These are phyloP conservation scores for Annona cherimola DNA, from an alignment of 164 flowering plant species.

Conservation along the genomic window DNA sequence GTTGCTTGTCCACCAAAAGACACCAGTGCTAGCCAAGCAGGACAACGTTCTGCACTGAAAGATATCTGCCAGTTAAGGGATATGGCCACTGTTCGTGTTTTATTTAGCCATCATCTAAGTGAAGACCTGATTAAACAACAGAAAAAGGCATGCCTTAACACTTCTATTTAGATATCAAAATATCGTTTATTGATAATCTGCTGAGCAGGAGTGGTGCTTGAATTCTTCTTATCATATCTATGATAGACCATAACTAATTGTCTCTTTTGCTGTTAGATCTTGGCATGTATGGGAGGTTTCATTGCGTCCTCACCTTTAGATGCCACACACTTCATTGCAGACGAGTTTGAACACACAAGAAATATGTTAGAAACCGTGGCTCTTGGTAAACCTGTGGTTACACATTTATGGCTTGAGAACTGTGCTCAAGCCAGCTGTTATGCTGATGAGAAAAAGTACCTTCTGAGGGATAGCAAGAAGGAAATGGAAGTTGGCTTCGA, in stretches of 20 bases:
- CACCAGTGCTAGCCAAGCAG: slow-evolving; percentile 21
- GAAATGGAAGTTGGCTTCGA: slow-evolving; percentile 85
- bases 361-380: slow-evolving; percentile 96
- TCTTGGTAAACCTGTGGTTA: slow-evolving; percentile 78
- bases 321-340: slow-evolving; percentile 88
- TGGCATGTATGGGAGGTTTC: slow-evolving; percentile 52
- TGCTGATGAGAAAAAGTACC: slow-evolving; percentile 72
- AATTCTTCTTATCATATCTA: background rate
- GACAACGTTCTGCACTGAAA: slow-evolving; percentile 25
- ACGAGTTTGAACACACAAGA: slow-evolving; percentile 80
- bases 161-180: background rate
- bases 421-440: slow-evolving; percentile 76
- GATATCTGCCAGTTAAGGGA: slow-evolving; percentile 68
- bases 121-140: slow-evolving; percentile 71
- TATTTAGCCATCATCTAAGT: slow-evolving; percentile 84
- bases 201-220: background rate
- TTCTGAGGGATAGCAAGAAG: slow-evolving; percentile 74
- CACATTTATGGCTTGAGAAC: slow-evolving; percentile 82
- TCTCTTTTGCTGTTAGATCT: slow-evolving; percentile 35
- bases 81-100: slow-evolving; percentile 42
- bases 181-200: background rate
- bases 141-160: slow-evolving; percentile 53
- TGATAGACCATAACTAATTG: background rate
- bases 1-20: slow-evolving; percentile 60
- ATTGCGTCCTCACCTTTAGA: slow-evolving; percentile 53